phyloP scores from a whole-genome alignment of 108 stramenopile genomes.

The Asterionellopsis glacialis region DNA sequence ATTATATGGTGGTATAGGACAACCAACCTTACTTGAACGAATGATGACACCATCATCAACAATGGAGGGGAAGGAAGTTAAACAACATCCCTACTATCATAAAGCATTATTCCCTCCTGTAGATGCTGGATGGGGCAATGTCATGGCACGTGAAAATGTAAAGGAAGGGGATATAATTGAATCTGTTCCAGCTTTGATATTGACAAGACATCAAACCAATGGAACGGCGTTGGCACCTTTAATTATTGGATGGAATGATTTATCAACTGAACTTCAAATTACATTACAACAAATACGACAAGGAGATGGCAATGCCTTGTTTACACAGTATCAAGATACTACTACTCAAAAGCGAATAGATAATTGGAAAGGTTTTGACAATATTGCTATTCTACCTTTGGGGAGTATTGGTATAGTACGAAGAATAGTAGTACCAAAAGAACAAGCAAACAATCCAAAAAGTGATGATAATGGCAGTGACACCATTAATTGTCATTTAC shows the following conservation, averaged over 20 bases:
- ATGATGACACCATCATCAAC: background rate
- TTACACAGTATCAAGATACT: too few relatives aligned
- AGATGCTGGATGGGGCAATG: constrained; percentile 26
- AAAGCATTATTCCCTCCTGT: constrained; percentile 8
- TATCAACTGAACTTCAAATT: constrained; percentile 17
- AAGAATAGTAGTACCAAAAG: too few relatives aligned
- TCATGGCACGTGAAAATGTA: constrained; percentile 24
- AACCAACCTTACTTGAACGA: constrained; percentile 19
- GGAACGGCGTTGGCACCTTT: constrained; percentile 22
- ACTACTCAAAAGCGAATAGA: background rate
- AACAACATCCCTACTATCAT: constrained; percentile 10
- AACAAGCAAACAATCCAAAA: too few relatives aligned
- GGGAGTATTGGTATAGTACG: constrained; percentile 27
- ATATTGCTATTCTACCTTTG: constrained; percentile 3
- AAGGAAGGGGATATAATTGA: constrained; percentile 25
- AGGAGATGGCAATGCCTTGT: constrained; percentile 13
- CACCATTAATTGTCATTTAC: background rate
- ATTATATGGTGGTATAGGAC: constrained; percentile 33
- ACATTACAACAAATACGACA: constrained; percentile 15
- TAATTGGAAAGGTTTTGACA: constrained; percentile 13
- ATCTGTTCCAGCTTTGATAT: constrained; percentile 15
- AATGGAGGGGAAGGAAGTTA: background rate
- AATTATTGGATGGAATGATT: constrained; percentile 29
- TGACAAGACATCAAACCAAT: constrained; percentile 13
- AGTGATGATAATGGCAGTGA: constrained; percentile 18